phyloP scores from a whole-genome alignment of 2,329 filamentous ascomycete genomes.

The Delphinella strobiligena region DNA sequence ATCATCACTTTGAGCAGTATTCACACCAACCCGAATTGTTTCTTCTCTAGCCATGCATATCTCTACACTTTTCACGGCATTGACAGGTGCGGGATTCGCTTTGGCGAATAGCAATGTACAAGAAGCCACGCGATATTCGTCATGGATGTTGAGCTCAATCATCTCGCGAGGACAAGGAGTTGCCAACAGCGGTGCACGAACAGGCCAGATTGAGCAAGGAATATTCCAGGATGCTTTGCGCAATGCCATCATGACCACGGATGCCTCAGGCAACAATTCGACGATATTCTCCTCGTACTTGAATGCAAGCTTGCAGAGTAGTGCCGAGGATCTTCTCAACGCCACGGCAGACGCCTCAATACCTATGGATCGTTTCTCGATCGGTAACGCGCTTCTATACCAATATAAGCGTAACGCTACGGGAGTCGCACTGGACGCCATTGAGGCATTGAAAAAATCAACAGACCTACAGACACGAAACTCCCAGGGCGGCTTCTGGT shows the following conservation, averaged over 20 bases:
- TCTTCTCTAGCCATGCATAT: no score
- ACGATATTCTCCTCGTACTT: background rate
- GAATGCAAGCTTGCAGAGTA: background rate
- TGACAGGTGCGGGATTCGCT: no score
- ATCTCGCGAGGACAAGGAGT: slow-evolving; percentile 22
- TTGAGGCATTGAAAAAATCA: slow-evolving; percentile 15
- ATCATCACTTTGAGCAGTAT: no score
- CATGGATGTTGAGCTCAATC: slow-evolving; percentile 19
- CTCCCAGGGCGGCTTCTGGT: slow-evolving; percentile 21
- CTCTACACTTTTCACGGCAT: no score
- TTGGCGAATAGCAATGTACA: no score
- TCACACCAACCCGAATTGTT: no score
- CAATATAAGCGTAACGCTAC: slow-evolving; percentile 12
- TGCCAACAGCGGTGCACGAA: slow-evolving; percentile 9
- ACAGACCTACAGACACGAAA: slow-evolving; percentile 19
- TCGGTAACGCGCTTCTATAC: slow-evolving; percentile 17
- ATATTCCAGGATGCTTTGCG: slow-evolving; percentile 23
- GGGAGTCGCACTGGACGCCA: slow-evolving; percentile 11
- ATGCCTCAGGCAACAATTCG: background rate
- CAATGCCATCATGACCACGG: slow-evolving; percentile 10
- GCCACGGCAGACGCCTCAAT: slow-evolving; percentile 12
- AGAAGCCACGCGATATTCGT: no score
- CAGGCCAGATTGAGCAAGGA: slow-evolving; percentile 17
- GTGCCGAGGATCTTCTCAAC: slow-evolving; percentile 12
- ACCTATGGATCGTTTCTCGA: slow-evolving; percentile 21